These are phyloP conservation scores for Fusarium transvaalense DNA, from an alignment of 2,329 filamentous ascomycete species.

Conservation along the genomic window DNA sequence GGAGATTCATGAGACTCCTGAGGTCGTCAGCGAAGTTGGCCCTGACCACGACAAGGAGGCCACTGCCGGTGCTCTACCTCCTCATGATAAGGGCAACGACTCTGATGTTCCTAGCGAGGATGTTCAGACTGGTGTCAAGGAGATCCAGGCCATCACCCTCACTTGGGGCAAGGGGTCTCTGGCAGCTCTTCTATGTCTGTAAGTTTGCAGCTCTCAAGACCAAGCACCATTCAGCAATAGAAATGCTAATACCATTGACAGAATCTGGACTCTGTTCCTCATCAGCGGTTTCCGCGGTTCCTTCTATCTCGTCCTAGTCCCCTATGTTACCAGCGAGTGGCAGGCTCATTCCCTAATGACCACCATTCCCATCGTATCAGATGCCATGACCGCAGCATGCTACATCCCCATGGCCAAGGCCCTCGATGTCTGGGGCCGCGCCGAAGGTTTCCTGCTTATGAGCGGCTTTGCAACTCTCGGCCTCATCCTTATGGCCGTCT, in stretches of 20 bases:
- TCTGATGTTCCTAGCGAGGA: constrained; percentile 37
- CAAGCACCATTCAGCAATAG: neutral
- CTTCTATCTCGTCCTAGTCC: constrained; percentile 57
- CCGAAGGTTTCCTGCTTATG: constrained; percentile 69
- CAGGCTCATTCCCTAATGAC: constrained; percentile 65
- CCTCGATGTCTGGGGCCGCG: constrained; percentile 72
- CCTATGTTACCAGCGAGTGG: constrained; percentile 65
- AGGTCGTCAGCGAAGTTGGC: constrained; percentile 3
- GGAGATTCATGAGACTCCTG: constrained; percentile 17
- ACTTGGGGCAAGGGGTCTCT: constrained; percentile 58
- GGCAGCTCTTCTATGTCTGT: constrained; percentile 51
- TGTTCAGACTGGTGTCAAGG: constrained; percentile 55
- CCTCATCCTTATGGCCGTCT: constrained; percentile 72
- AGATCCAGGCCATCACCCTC: constrained; percentile 58
- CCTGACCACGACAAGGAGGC: constrained; percentile 30
- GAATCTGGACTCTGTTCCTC: constrained; percentile 64
- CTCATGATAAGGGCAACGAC: constrained; percentile 27
- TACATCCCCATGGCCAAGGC: constrained; percentile 73
- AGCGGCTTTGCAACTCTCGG: constrained; percentile 60
- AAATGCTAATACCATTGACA: constrained; percentile 22
- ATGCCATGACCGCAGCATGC: constrained; percentile 67
- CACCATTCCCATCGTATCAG: constrained; percentile 66
- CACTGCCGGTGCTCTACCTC: constrained; percentile 12
- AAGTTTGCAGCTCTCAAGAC: constrained; percentile 19
- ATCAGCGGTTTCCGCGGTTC: constrained; percentile 62